Evolutionary conservation across 345 rosid species (phyloP).

Genomic region (Dimocarpus longan): DNA sequence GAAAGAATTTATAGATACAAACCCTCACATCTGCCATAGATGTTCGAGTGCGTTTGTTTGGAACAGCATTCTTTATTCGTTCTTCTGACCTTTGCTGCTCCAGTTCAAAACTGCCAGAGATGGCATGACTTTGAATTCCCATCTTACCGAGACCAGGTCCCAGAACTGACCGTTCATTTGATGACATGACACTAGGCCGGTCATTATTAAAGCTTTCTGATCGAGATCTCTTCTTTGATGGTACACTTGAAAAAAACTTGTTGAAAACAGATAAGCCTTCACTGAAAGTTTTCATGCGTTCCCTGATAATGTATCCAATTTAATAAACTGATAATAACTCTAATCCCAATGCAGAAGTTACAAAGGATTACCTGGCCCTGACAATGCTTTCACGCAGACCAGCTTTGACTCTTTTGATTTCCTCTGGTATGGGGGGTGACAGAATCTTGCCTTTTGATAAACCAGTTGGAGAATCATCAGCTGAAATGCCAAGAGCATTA

Average conservation of each 20-base stretch:
- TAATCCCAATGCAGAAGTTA: conserved; percentile 21
- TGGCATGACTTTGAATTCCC: conserved; percentile 71
- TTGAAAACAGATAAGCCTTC: conserved; percentile 85
- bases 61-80: conserved; percentile 63
- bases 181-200: conserved; percentile 47
- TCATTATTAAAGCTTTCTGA: conserved; percentile 68
- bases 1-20: conserved; percentile 34
- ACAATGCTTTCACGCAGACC: conserved; percentile 63
- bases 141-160: conserved; percentile 68
- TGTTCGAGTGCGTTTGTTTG: conserved; percentile 93
- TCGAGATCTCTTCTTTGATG: conserved; percentile 88
- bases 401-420: conserved; percentile 68
- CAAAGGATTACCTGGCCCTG: conserved; percentile 83
- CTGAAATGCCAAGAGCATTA: conserved; percentile 74
- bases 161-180: conserved; percentile 59
- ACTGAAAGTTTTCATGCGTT: conserved; percentile 63
- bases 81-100: conserved; percentile 80
- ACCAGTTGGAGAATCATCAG: conserved; percentile 70
- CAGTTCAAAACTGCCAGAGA: conserved; percentile 60
- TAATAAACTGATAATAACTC: conserved; percentile 34
- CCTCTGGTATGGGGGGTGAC: conserved; percentile 64
- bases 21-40: conserved; percentile 79
- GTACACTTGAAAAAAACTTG: conserved; percentile 69
- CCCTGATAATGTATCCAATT: conserved; percentile 59
- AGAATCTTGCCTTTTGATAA: conserved; percentile 59